Conservation (phyloP, 148 eudicot genomes). For the Diospyros lotus region DNA sequence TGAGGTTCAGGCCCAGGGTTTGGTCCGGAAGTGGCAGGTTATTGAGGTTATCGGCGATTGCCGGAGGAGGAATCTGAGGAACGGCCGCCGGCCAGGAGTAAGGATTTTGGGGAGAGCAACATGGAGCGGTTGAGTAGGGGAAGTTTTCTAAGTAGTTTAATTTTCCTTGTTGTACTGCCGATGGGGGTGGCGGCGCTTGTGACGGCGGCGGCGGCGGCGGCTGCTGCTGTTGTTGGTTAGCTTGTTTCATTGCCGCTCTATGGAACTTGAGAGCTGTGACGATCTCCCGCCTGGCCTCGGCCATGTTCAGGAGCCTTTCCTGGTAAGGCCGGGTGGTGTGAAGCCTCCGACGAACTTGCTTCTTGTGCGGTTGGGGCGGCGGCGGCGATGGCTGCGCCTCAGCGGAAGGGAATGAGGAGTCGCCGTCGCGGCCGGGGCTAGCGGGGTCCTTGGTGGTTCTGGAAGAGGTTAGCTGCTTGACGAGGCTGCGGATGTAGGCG, state of each 20-base stretch:
- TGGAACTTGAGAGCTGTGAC: constrained; percentile 89
- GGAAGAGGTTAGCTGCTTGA: constrained; percentile 61
- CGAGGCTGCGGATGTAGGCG: constrained; percentile 74
- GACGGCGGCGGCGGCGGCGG: not conserved
- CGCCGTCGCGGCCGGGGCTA: constrained; percentile 8
- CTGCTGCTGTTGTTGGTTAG: constrained; percentile 21
- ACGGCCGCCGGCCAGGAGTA: constrained; percentile 34
- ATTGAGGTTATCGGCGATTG: constrained; percentile 24
- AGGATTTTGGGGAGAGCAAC: constrained; percentile 11
- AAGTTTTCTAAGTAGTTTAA: constrained; percentile 27
- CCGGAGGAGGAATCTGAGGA: constrained; percentile 22
- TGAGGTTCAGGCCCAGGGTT: constrained; percentile 77
- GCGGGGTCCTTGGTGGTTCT: constrained; percentile 30
- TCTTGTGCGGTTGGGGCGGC: constrained; percentile 37
- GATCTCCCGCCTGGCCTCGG: constrained; percentile 83
- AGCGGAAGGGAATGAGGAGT: too few species aligned
- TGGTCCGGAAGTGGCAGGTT: constrained; percentile 60
- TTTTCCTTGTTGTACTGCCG: constrained; percentile 21
- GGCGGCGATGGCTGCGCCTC: constrained; percentile 9
- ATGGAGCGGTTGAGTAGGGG: constrained; percentile 11
- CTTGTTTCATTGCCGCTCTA: constrained; percentile 77
- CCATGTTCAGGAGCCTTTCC: constrained; percentile 89
- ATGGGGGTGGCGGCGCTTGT: not conserved
- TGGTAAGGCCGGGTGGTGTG: constrained; percentile 93
- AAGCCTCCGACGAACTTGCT: constrained; percentile 77